Evolutionary conservation across 441 rosid species (phyloP).

Genomic region (Rhodomyrtus psidioides): DNA sequence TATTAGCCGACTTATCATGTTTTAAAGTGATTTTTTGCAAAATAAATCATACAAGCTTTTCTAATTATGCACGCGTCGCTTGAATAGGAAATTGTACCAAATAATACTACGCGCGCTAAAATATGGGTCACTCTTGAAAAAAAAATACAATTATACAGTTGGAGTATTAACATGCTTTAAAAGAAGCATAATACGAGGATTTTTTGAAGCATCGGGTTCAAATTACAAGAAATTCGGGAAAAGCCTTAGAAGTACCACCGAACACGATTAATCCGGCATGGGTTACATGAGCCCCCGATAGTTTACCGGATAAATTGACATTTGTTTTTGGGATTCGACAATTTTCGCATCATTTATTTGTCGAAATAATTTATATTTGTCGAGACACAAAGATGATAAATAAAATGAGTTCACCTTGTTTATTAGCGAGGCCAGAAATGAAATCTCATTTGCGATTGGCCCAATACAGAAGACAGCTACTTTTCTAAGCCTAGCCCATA

Average conservation of each 20-base stretch:
- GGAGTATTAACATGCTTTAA: neutral
- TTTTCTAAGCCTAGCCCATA: neutral
- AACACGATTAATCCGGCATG: too few relatives aligned
- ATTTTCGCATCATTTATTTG: neutral
- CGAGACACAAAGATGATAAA: neutral
- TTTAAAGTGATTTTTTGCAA: neutral
- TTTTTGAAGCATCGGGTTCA: neutral
- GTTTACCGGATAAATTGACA: too few relatives aligned
- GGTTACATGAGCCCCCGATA: too few relatives aligned
- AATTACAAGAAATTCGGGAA: neutral
- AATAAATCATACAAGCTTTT: neutral
- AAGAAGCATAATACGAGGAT: neutral
- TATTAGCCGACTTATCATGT: neutral
- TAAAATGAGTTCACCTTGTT: neutral
- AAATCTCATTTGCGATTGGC: neutral
- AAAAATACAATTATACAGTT: neutral
- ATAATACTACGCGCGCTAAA: neutral
- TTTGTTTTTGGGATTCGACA: too few relatives aligned
- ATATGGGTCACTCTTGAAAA: neutral
- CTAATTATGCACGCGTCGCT: neutral
- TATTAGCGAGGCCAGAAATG: neutral
- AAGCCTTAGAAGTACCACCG: too few relatives aligned
- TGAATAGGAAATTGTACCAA: neutral
- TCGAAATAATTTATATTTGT: neutral
- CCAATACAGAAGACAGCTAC: neutral